Percentiles rank a stretch among this genome's conserved stretches.
Conservation (phyloP, 108 stramenopile genomes). For the Cylindrotheca fusiformis region DNA sequence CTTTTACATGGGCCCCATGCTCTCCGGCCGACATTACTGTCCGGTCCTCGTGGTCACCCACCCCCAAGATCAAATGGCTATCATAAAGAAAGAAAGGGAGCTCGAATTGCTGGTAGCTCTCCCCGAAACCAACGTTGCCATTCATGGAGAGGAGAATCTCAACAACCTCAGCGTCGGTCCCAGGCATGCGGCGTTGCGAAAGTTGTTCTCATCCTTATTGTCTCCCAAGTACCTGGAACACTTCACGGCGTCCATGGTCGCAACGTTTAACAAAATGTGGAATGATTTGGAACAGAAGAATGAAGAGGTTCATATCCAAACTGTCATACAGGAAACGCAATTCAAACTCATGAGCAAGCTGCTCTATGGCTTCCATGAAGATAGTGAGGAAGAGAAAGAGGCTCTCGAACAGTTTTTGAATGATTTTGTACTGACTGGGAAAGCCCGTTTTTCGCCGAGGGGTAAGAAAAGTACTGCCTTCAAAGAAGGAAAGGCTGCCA, state of each 20-base stretch:
- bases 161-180: neutral
- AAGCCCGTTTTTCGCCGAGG: neutral
- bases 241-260: neutral
- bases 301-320: neutral
- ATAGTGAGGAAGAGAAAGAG: no score
- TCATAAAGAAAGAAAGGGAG: neutral
- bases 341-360: conserved; percentile 10
- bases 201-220: conserved; percentile 3
- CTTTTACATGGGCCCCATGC: neutral
- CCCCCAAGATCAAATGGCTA: neutral
- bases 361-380: no score
- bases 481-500: neutral
- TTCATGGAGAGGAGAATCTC: neutral
- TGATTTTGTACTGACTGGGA: conserved; percentile 8
- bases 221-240: conserved; percentile 3
- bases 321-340: conserved; percentile 7
- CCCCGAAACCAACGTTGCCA: neutral
- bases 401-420: neutral
- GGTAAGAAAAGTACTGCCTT: neutral
- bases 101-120: neutral
- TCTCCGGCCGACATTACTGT: neutral
- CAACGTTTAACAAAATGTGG: conserved; percentile 1
- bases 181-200: neutral
- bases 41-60: neutral
- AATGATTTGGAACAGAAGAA: neutral